Evolutionary conservation across 108 stramenopile genomes (phyloP), one percentile per base, ranked within the genome.

Genomic region (Cylindrotheca closterium): DNA sequence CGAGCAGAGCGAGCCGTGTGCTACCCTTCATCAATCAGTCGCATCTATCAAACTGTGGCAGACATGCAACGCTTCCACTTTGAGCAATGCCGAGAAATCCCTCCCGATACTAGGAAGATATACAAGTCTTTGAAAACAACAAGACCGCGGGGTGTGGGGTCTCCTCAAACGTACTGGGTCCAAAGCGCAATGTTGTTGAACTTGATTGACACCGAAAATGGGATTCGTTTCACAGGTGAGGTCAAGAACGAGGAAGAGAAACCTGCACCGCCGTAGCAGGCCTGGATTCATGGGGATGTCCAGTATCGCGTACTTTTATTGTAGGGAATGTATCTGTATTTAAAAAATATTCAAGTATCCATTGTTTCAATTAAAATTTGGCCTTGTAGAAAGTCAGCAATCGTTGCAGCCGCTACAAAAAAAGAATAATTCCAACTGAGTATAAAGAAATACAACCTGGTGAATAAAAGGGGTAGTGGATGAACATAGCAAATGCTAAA

Each of bases 41-140:
- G 93, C 19, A 94, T 94, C 75, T 94, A 94, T 60, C 93, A 94
- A 63, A 81, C 86, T 4, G 93, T 94, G 34, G 57, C 93, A 0
- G 93, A 94, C 62, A 92, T 91, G 93, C 90, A 94, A 60, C 79
- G 93, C 18, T 92, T 91, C 70, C 93, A 94, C 74, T 94, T 94
- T 60, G 90, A 91, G 63, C 71, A 80, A 18, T 94, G 93, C 63
- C 68, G 73, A 18, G 85, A 85, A 46, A 94, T 94, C 46, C 90
- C 90, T 10, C 53, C 60, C 1, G 70, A 75, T 51, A 86, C 84
- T 22, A 75, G 85, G 47, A 67, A 81, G 47, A 68, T 79, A 26
- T 94, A 94, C 77, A 85, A 83, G 62, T 67, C 73, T 29, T 58
- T 94, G 30, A 91, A 94, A 67, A 94, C 93, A 18, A 94, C 89